Evolutionary conservation across 2,329 filamentous ascomycete species (phyloP), one percentile per base, ranked within the genome.

Genomic region (Chrysosporium keratinophilum): DNA sequence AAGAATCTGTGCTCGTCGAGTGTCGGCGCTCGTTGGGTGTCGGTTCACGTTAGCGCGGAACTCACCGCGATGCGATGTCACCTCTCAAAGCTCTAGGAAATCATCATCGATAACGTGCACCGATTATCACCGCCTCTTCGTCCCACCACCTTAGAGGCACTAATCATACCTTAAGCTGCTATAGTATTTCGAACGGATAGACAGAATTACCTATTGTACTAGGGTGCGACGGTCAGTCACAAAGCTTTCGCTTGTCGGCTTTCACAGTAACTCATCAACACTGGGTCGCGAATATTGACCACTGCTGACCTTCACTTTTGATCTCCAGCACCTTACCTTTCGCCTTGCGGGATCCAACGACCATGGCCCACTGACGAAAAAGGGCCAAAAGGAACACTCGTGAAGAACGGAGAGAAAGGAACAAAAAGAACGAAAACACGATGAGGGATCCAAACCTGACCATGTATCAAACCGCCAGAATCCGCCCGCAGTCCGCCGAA

Each of bases 401-500:
- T 28, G 3, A 28, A 28, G 3, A 3, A 28, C 23, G 23, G 23
- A 28, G 7, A 28, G 7, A 7, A 28, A 28, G 3, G 7, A 28
- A 3, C 23, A 28, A 28, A 3, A 28, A 7, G 7, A 28, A 4
- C 3, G 23, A 28, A 7, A 28, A 28, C 5, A 31, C 19, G 14
- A 52, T 52, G 50, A 48, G 35, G 14, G 28, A 48, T 37, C 44
- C 51, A 15, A 42, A 46, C 19, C 15, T 43, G 11, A 39, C 33
- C 41, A 54, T 49, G 52, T 48, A 44, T 41, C 4, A 17, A n/a
- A 45, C 33, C 33, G 40, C 45, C 31, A 34, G 12, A 19, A 43
- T 34, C 49, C 53, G 46, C 41, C 46, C 52, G 19, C 55, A 48
- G 43, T 50, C 46, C 15, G 33, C 39, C 37, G 55, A 52, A 41